Evolutionary conservation across 2,329 filamentous ascomycete species (phyloP).

Genomic region (Colletotrichum shisoi): DNA sequence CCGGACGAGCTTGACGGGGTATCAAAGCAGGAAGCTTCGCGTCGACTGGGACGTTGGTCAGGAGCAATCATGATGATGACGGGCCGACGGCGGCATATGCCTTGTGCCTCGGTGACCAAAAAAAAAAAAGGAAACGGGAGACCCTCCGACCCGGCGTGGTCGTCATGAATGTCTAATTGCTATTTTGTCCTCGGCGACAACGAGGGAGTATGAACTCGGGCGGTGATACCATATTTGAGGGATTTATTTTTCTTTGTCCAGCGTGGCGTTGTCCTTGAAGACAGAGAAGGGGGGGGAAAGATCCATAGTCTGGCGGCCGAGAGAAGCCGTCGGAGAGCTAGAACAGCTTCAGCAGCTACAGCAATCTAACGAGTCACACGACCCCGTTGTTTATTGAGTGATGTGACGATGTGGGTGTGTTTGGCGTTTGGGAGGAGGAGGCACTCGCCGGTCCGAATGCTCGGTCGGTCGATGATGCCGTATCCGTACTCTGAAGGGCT

Average conservation of each 20-base stretch:
- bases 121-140: not conserved
- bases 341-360: constrained; percentile 31
- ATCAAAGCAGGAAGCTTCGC: constrained; percentile 52
- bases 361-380: constrained; percentile 34
- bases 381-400: not conserved
- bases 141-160: constrained; percentile 34
- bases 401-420: not conserved
- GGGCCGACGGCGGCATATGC: constrained; percentile 3
- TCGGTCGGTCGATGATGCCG: no score
- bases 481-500: no score
- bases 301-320: constrained; percentile 10
- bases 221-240: constrained; percentile 39
- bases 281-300: constrained; percentile 15
- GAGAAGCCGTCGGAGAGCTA: constrained; percentile 9
- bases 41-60: constrained; percentile 40
- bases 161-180: constrained; percentile 39
- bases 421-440: not conserved
- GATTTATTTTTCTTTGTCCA: constrained; percentile 33
- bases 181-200: constrained; percentile 26
- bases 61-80: constrained; percentile 41
- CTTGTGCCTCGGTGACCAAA: not conserved
- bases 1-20: constrained; percentile 58
- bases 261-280: constrained; percentile 36
- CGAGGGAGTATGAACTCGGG: constrained; percentile 33
- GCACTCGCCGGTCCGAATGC: not conserved